These are phyloP conservation scores for Cercophora sp. DNA, from an alignment of 495 filamentous ascomycete genomes.

Conservation along the genomic window DNA sequence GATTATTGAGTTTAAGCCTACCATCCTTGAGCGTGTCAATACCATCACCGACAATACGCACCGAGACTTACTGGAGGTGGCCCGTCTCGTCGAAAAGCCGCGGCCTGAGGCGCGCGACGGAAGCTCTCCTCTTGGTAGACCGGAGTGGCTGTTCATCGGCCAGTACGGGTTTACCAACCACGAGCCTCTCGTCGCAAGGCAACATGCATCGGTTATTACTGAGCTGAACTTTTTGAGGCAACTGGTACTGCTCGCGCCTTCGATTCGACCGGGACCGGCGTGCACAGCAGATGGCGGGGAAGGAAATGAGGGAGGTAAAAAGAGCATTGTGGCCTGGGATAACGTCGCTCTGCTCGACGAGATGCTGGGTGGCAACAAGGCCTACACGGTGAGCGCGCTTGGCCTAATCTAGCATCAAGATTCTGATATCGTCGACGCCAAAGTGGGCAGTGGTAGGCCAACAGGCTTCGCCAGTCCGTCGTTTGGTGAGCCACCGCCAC, in stretches of 20 bases:
- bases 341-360: conserved; percentile 56
- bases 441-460: too few relatives aligned
- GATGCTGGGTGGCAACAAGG: conserved; percentile 14
- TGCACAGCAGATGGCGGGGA: too few relatives aligned
- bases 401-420: neutral
- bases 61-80: conserved; percentile 9
- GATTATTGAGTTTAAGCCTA: conserved; percentile 4
- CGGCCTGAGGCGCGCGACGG: conserved; percentile 10
- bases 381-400: neutral
- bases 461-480: too few relatives aligned
- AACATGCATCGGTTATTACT: conserved; percentile 12
- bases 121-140: neutral
- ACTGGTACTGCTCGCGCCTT: conserved; percentile 51
- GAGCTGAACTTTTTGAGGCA: conserved; percentile 54
- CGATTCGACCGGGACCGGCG: too few relatives aligned
- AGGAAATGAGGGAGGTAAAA: conserved; percentile 41
- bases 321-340: conserved; percentile 27
- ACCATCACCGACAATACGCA: conserved; percentile 16
- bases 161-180: conserved; percentile 8
- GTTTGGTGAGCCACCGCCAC: too few relatives aligned
- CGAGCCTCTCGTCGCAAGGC: conserved; percentile 13
- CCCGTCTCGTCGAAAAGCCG: conserved; percentile 15
- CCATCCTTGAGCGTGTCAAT: conserved; percentile 13
- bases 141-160: conserved; percentile 13
- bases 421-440: neutral